A percentile compares a stretch with the other conserved stretches of the same genome.
Evolutionary conservation across 2,329 filamentous ascomycete species (phyloP).

Genomic region (Grosmannia serpens): DNA sequence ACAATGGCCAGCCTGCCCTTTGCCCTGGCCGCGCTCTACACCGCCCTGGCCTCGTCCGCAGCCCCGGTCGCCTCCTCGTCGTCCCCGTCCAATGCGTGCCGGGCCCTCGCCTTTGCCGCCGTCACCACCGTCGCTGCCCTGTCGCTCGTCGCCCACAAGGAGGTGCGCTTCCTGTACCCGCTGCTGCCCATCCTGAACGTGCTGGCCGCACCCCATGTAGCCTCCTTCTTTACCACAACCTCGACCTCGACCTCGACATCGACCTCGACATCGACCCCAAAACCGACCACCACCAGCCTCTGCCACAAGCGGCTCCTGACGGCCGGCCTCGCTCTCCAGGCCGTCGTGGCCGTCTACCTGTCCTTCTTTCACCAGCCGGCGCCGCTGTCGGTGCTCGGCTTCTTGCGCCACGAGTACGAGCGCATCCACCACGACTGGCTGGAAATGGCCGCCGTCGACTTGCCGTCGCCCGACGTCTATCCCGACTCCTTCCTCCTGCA

Average conservation of each 20-base stretch:
- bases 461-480: slow-evolving; percentile 21
- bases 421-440: slow-evolving; percentile 34
- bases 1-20: slow-evolving; percentile 79
- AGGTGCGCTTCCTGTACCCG: slow-evolving; percentile 93
- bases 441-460: slow-evolving; percentile 14
- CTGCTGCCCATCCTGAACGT: slow-evolving; percentile 79
- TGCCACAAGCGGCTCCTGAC: slow-evolving; percentile 46
- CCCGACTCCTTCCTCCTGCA: slow-evolving; percentile 14
- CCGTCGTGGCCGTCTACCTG: slow-evolving; percentile 63
- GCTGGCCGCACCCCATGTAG: slow-evolving; percentile 57
- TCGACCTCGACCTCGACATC: slow-evolving; percentile 2
- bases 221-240: slow-evolving; percentile 49
- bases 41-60: slow-evolving; percentile 15
- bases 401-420: slow-evolving; percentile 66
- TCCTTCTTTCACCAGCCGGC: slow-evolving; percentile 71
- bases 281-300: slow-evolving; percentile 14
- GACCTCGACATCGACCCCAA: slow-evolving; percentile 15
- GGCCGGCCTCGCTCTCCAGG: slow-evolving; percentile 51
- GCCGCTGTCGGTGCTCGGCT: slow-evolving; percentile 60
- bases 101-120: slow-evolving; percentile 46
- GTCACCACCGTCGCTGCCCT: slow-evolving; percentile 50
- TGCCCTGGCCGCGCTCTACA: slow-evolving; percentile 52
- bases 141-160: slow-evolving; percentile 83
- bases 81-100: slow-evolving; percentile 30
- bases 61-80: slow-evolving; percentile 12